These are phyloP conservation scores for Colletotrichum agaves DNA, from an alignment of 2,329 filamentous ascomycete species.

Conservation along the genomic window DNA sequence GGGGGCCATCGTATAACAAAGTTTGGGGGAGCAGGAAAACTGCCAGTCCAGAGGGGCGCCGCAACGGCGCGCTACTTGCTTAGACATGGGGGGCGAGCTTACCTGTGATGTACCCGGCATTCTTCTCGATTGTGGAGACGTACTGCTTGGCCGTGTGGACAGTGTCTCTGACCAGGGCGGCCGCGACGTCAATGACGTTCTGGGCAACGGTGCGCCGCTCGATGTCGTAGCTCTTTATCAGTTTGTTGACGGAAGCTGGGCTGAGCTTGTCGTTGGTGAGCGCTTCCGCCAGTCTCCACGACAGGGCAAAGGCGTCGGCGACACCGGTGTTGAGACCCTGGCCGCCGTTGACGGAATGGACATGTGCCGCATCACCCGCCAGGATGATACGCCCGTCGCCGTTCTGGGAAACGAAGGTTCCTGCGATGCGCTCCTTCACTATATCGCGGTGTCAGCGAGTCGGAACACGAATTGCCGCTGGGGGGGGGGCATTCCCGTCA, in stretches of 20 bases:
- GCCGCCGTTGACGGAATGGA: slow-evolving; percentile 58
- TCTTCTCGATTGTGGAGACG: slow-evolving; percentile 58
- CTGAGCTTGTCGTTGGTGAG: slow-evolving; percentile 42
- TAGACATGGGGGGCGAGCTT: slow-evolving; percentile 10
- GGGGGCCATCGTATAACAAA: slow-evolving; percentile 14
- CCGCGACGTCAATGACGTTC: slow-evolving; percentile 58
- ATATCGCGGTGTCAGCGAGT: not conserved
- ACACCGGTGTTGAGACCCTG: slow-evolving; percentile 64
- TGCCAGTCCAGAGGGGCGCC: slow-evolving; percentile 5
- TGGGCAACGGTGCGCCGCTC: slow-evolving; percentile 56
- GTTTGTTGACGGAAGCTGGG: slow-evolving; percentile 38
- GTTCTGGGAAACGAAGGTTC: slow-evolving; percentile 53
- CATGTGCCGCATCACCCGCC: slow-evolving; percentile 62
- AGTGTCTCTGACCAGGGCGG: slow-evolving; percentile 57
- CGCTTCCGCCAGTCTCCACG: slow-evolving; percentile 60
- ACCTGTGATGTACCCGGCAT: slow-evolving; percentile 61
- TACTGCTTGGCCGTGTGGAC: slow-evolving; percentile 56
- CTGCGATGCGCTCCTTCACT: slow-evolving; percentile 64
- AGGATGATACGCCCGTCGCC: slow-evolving; percentile 58
- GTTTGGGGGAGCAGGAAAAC: slow-evolving; percentile 7
- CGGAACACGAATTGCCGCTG: not conserved
- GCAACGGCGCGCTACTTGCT: not conserved
- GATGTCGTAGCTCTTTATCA: slow-evolving; percentile 56
- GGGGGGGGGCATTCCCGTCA: not conserved
- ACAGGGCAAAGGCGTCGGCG: slow-evolving; percentile 60